Base-by-base conservation (phyloP, 805 yeast species). In the Candida glaebosa region DNA sequence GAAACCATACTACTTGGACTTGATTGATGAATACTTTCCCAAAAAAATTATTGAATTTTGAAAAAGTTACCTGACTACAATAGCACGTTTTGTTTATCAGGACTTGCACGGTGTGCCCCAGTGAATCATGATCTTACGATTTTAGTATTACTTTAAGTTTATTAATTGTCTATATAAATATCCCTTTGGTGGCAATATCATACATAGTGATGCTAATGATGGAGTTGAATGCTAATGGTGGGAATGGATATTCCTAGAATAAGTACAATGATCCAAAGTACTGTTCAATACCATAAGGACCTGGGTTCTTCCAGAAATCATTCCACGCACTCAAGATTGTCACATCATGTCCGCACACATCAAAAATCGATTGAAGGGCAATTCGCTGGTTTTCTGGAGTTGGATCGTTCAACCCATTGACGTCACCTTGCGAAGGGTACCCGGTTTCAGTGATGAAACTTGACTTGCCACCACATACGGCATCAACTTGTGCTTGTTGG, bases 281-380 rank as follows among this genome's bases (percentile, higher is more conserved):
- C 65, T 87, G 96, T 66, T 90, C 97, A 56, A 90, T 81, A 47
- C 83, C 85, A 60, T 87, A 84, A 2, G 74, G 71, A 44, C 97
- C 96, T 18, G 96, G 89, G 8, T 57, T 54, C 60, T 90, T 90
- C 97, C 97, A 90, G 63, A 65, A 72, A 61, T 90, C 97, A 55
- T 90, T 70, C 63, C 66, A 88, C n/a, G 89, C 81, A 16, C 95
- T 79, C 55, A 90, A 71, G 44, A 90, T 75, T 3, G 90, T 83
- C 38, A 79, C 78, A 36, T 82, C 79, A 26, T 77, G 69, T 32
- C 81, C 78, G 37, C 82, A 63, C 19, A 67, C 75, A 18, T 76
- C 68, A 41, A 89, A 63, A 39, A 90, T 82, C 14, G 78, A 62
- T 44, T 71, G 63, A 43, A 90, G 73, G 12, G 96, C 96, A 41